A percentile compares a stretch with the other conserved stretches of the same genome.
These are phyloP conservation scores for Colletotrichum ledebouriae DNA, from an alignment of 2,329 filamentous ascomycete genomes.

Conservation along the genomic window DNA sequence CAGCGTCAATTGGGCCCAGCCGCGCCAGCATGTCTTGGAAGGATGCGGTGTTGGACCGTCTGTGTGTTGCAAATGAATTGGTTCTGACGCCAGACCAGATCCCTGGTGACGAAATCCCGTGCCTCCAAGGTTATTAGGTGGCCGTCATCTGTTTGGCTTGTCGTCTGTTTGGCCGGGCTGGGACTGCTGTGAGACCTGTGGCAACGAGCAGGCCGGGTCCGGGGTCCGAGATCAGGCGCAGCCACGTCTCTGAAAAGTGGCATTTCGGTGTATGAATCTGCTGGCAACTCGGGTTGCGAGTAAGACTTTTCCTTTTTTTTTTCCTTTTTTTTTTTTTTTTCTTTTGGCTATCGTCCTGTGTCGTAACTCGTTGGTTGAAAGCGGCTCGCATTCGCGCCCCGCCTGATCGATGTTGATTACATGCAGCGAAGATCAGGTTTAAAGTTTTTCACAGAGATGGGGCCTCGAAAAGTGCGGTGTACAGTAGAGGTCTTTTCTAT, in stretches of 20 bases:
- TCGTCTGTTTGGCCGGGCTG: not conserved
- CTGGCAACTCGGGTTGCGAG: not conserved
- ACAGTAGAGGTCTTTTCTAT: too few species aligned
- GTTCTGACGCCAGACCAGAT: conserved; percentile 37
- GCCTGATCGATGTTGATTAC: conserved; percentile 10
- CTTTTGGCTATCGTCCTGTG: not conserved
- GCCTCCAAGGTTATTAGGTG: conserved; percentile 20
- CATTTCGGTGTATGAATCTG: not conserved
- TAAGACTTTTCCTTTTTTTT: too few species aligned
- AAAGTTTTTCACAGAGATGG: conserved; percentile 1
- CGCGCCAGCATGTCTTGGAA: not conserved
- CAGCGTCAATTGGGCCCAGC: conserved; percentile 10
- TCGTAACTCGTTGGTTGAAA: not conserved
- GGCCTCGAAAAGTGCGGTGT: not conserved
- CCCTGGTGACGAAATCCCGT: conserved; percentile 39
- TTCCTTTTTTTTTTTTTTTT: too few species aligned
- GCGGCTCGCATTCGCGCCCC: not conserved
- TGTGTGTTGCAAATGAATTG: conserved; percentile 4
- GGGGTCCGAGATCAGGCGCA: conserved; percentile 15
- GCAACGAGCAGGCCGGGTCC: not conserved
- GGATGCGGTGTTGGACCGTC: too few species aligned
- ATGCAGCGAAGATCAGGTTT: conserved; percentile 29
- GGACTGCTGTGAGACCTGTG: not conserved
- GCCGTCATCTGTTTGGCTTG: too few species aligned
- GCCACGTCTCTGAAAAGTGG: conserved; percentile 22